These are phyloP conservation scores for Mycena filopes DNA, from an alignment of 768 basidiomycete genomes.

Conservation along the genomic window DNA sequence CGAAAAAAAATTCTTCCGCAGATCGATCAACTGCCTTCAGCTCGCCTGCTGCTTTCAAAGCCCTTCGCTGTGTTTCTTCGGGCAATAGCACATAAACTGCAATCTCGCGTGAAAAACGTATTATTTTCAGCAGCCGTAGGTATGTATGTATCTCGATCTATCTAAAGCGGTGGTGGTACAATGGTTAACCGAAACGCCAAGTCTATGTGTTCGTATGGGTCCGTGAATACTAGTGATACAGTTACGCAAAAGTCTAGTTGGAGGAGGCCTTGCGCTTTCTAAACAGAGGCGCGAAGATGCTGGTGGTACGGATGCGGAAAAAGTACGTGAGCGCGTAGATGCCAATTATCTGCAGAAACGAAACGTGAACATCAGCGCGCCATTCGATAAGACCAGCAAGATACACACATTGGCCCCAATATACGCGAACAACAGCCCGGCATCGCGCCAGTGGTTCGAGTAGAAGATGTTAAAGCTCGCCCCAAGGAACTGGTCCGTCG, in stretches of 20 bases:
- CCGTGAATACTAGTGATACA: too few relatives aligned
- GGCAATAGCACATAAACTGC: too few relatives aligned
- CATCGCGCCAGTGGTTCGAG: conserved; percentile 60
- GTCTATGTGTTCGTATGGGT: too few relatives aligned
- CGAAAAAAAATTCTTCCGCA: too few relatives aligned
- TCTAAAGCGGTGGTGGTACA: too few relatives aligned
- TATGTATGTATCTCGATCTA: too few relatives aligned
- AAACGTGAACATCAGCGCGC: background rate
- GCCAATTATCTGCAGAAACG: conserved; percentile 48
- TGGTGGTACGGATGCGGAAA: conserved; percentile 57
- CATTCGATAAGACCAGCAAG: background rate
- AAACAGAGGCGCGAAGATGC: conserved; percentile 37
- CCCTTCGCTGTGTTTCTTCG: too few relatives aligned
- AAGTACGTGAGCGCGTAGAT: conserved; percentile 66
- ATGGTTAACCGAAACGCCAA: too few relatives aligned
- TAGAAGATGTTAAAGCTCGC: conserved; percentile 71
- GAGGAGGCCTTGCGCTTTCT: conserved; percentile 30
- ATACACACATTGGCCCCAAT: conserved; percentile 56
- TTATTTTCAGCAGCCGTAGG: too few relatives aligned
- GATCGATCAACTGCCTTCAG: too few relatives aligned
- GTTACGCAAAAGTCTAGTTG: conserved; percentile 2
- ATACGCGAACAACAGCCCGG: conserved; percentile 61
- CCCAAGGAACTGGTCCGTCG: conserved; percentile 66
- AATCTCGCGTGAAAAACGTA: too few relatives aligned
- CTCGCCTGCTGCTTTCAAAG: too few relatives aligned